phyloP scores from a whole-genome alignment of 2,329 filamentous ascomycete genomes.

The Tolypocladium endophyticum region DNA sequence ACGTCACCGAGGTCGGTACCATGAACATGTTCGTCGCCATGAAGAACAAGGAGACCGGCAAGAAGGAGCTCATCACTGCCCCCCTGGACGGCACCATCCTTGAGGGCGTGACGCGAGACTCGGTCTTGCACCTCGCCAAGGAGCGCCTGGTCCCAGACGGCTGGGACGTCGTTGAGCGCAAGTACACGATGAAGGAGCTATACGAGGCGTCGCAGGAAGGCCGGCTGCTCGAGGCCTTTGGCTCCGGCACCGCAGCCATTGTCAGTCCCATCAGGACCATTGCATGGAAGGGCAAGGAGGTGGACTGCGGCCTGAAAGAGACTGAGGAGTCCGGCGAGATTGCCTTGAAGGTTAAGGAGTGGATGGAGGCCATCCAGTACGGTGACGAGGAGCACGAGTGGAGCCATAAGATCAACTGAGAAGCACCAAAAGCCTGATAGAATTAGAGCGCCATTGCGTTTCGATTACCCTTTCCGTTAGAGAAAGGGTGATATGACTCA shows the following conservation, averaged over 20 bases:
- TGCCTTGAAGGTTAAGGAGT: constrained; percentile 80
- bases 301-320: constrained; percentile 74
- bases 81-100: constrained; percentile 94
- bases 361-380: constrained; percentile 94
- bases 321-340: constrained; percentile 81
- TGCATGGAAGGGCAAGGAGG: constrained; percentile 71
- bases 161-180: constrained; percentile 81
- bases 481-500: not conserved
- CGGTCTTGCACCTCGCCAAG: constrained; percentile 72
- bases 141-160: constrained; percentile 77
- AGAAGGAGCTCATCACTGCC: constrained; percentile 89
- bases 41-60: constrained; percentile 74
- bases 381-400: constrained; percentile 86
- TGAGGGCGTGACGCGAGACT: constrained; percentile 89
- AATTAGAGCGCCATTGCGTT: not conserved
- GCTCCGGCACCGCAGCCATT: constrained; percentile 85
- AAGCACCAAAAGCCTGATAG: not conserved
- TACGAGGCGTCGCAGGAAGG: constrained; percentile 74
- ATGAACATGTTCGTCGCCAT: constrained; percentile 97
- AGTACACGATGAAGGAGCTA: constrained; percentile 84
- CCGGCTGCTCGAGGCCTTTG: constrained; percentile 84
- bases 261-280: constrained; percentile 86
- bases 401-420: constrained; percentile 50
- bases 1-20: constrained; percentile 92
- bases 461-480: not conserved